Base-by-base conservation (phyloP, 31 red algal species). In the Asparagopsis taxiformis region DNA sequence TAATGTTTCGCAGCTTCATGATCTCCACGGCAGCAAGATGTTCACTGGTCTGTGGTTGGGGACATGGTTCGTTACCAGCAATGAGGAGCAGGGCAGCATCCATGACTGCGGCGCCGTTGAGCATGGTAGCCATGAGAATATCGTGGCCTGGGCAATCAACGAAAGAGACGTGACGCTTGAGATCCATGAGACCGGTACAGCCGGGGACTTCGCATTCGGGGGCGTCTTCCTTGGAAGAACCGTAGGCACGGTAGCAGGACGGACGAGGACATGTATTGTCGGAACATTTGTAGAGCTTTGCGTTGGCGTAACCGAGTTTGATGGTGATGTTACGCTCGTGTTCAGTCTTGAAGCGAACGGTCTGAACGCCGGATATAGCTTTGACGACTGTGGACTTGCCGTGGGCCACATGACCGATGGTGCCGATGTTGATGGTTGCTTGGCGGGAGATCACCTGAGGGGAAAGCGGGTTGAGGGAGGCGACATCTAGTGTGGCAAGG, bases 51-150 rank as follows among this genome's bases (percentile, higher is more conserved):
- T 99, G 96, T 44, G 96, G 96, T 71, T 99, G 96, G 5, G 96
- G 96, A 69, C 96, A 99, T 11, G 90, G 70, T 62, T 99, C 96
- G 50, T 99, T 99, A 0, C 96, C 96, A 11, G 96, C 91, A 62
- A 99, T 99, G 29, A 99, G 71, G 61, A 99, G 84, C 46, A 99
- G 63, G 21, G 96, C 96, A 0, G 96, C 96, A 34, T 99, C 96
- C 96, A 99, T 99, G n/a, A 94, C 91, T 2, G 96, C 96, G 19
- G 91, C 91, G 25, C 96, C 96, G 76, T 94, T 99, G 16, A 99
- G 80, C 96, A 99, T 99, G 35, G 96, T 99, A 26, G 96, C 96
- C 96, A 99, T 99, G 57, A 99, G 91, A 82, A 99, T 94, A 57
- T 99, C 96, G 71, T 99, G 96, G n/a, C 96, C 96, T 3, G 96